Evolutionary conservation across 495 filamentous ascomycete genomes (phyloP), one percentile per base, ranked within the genome.

Genomic region (Penicillium lagena): DNA sequence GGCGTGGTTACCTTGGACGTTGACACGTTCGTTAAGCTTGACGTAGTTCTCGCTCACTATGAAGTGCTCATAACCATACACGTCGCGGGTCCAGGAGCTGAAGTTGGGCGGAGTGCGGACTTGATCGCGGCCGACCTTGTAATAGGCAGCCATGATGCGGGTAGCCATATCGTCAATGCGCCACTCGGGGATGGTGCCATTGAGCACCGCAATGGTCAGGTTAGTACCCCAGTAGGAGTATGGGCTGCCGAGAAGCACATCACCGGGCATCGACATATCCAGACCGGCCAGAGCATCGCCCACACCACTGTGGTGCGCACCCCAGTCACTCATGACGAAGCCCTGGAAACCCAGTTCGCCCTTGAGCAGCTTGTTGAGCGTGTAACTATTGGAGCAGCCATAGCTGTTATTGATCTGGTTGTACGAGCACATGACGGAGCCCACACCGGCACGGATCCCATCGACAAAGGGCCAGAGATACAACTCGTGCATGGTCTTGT

Each of bases 221-320:
- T 96, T 96, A 22, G 83, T 66, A 11, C 91, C 91, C 84, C 85
- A 97, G 72, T 74, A 96, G 15, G 86, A 84, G 37, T 68, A 65
- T 15, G 82, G 86, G 17, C 75, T 80, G 55, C 85, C 75, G 61
- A 96, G 91, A 30, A 59, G 45, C 7, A 82, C 78, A 55, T 98
- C 93, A 47, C 93, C 91, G 33, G 93, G 90, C 90, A 96, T 96
- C 9, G 82, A 79, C 90, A 95, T 94, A 58, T 98, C 91, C 37
- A 96, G 65, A 42, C 93, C 93, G 38, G 93, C 93, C 22, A 89
- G 68, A 29, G 88, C 86, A 45, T 74, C 73, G 29, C 79, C 75
- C 12, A 85, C 89, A 58, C 93, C 93, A 12, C 83, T 79, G 62
- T 94, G 86, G 55, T 96, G 90, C 7, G 87, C 90, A 59, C 77